Conservation (phyloP, 176 grass and related monocot species). For the Tuctoria greenei region DNA sequence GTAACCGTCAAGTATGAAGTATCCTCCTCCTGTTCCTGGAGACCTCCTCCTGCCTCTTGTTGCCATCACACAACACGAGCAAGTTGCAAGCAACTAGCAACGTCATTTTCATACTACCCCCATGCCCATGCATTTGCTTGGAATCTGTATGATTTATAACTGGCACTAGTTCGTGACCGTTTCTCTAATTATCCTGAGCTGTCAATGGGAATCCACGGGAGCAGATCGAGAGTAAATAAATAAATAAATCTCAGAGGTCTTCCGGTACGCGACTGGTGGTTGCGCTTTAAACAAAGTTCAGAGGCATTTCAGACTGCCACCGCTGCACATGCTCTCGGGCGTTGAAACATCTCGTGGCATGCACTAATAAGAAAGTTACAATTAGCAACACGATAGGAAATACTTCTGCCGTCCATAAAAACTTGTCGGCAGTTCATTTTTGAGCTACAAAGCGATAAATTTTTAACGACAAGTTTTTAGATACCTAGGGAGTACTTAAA, state of each 20-base stretch:
- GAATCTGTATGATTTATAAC: background rate
- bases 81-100: background rate
- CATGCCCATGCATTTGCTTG: background rate
- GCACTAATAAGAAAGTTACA: background rate
- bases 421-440: no score
- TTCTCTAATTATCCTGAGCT: background rate
- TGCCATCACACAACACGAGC: background rate
- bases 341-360: slow-evolving; percentile 30
- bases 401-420: no score
- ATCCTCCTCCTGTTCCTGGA: background rate
- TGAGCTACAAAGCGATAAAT: no score
- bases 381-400: background rate
- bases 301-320: background rate
- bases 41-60: background rate
- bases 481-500: no score
- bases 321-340: background rate
- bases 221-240: no score
- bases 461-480: no score
- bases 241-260: no score
- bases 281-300: background rate
- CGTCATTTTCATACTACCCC: background rate
- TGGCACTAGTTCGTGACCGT: slow-evolving; percentile 6
- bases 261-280: no score
- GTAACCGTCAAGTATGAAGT: slow-evolving; percentile 1
- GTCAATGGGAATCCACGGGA: background rate